Evolutionary conservation across 352 stramenopile genomes (phyloP).

Genomic region (Globisporangium takayamanum): DNA sequence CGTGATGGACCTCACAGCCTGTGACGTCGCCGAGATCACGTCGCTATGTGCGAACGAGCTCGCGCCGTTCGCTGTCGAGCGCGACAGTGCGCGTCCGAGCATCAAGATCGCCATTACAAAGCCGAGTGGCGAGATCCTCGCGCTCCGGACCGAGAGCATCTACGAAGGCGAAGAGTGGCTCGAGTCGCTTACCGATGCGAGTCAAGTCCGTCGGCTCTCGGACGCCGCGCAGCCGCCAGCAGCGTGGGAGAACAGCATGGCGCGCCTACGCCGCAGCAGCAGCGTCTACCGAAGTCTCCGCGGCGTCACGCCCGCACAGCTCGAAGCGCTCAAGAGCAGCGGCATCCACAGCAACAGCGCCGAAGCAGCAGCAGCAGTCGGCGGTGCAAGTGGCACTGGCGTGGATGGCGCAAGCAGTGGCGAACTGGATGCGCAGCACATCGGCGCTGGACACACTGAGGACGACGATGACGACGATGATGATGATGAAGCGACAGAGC

Average conservation of each 20-base stretch:
- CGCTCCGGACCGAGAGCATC: conserved; percentile 67
- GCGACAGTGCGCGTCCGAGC: conserved; percentile 33
- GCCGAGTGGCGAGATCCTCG: conserved; percentile 57
- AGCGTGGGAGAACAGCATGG: conserved; percentile 34
- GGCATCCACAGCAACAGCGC: background rate
- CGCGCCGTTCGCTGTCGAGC: conserved; percentile 47
- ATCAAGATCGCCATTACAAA: conserved; percentile 74
- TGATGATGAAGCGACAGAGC: conserved; percentile 16
- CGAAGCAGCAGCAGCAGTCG: background rate
- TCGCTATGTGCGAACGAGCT: conserved; percentile 36
- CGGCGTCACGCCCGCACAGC: background rate
- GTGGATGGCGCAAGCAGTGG: background rate
- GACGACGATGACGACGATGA: conserved; percentile 4
- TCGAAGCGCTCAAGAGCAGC: conserved; percentile 3
- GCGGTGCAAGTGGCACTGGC: background rate
- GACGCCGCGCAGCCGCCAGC: conserved; percentile 13
- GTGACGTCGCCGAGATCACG: conserved; percentile 63
- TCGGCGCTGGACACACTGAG: background rate
- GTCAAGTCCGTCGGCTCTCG: conserved; percentile 30
- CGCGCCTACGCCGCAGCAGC: conserved; percentile 20
- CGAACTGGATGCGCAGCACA: conserved; percentile 9
- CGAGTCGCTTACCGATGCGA: conserved; percentile 67
- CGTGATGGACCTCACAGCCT: conserved; percentile 68
- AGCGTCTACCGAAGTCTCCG: conserved; percentile 12
- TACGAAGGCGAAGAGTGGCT: conserved; percentile 82